phyloP scores from a whole-genome alignment of 2,329 filamentous ascomycete species.

The Neurospora crassa region DNA sequence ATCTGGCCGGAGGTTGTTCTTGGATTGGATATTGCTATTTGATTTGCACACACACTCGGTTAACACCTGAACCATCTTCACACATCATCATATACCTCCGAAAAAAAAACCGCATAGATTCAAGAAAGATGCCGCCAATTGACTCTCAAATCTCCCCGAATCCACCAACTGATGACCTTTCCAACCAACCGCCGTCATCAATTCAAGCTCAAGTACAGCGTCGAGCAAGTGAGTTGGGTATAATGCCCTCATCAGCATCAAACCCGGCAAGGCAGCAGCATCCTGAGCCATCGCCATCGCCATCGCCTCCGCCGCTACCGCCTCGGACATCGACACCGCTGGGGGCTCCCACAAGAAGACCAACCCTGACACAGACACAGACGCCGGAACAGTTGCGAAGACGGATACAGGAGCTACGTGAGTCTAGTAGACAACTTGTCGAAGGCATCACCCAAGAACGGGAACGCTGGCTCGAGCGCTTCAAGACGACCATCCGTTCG shows the following conservation, averaged over 20 bases:
- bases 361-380: too few species aligned
- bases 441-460: not conserved
- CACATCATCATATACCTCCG: not conserved
- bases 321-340: not conserved
- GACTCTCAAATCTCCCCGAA: too few species aligned
- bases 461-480: not conserved
- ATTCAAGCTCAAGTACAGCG: not conserved
- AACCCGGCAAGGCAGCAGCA: not conserved
- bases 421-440: too few species aligned
- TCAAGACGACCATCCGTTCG: not conserved
- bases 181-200: not conserved
- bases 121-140: not conserved
- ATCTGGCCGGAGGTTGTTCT: not conserved
- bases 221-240: not conserved
- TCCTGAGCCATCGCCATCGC: not conserved
- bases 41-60: not conserved
- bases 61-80: too few species aligned
- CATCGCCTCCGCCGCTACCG: not conserved
- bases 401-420: not conserved
- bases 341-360: not conserved
- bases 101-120: not conserved
- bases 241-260: not conserved
- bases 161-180: too few species aligned
- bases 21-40: not conserved
- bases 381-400: not conserved